Conservation (phyloP, 106 monocot genomes). For the Hemerocallis citrina region DNA sequence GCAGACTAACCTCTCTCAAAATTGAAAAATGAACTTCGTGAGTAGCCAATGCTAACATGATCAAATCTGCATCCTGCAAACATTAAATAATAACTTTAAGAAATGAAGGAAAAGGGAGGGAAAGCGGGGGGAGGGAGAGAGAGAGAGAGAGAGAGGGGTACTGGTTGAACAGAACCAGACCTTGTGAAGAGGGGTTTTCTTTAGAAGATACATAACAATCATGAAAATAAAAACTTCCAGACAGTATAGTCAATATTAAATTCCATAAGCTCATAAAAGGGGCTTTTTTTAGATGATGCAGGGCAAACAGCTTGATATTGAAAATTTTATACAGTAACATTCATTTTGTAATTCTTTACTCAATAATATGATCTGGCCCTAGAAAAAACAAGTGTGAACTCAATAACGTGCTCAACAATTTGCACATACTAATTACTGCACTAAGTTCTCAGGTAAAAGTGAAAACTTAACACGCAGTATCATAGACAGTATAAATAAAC, state of each 20-base stretch:
- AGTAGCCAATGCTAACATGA: conserved; percentile 96
- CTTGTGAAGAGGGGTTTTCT: too few relatives aligned
- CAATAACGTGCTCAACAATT: neutral
- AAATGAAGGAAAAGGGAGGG: neutral
- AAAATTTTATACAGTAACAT: neutral
- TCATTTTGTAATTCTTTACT: neutral
- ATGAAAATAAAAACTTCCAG: neutral
- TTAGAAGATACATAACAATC: neutral
- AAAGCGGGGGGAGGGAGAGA: neutral
- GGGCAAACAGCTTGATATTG: neutral
- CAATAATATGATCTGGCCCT: neutral
- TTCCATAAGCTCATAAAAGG: neutral
- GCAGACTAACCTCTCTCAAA: conserved; percentile 67
- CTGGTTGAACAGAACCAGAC: too few relatives aligned
- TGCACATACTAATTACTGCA: neutral
- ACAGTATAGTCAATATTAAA: too few relatives aligned
- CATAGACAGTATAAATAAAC: too few relatives aligned
- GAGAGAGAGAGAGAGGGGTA: neutral
- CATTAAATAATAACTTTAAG: neutral
- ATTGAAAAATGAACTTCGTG: conserved; percentile 99
- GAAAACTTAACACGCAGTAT: neutral
- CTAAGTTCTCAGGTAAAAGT: neutral
- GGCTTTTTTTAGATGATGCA: neutral
- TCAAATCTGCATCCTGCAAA: conserved; percentile 91
- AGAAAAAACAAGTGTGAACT: neutral